Evolutionary conservation across 345 rosid genomes (phyloP).

Genomic region (Pistacia vera): DNA sequence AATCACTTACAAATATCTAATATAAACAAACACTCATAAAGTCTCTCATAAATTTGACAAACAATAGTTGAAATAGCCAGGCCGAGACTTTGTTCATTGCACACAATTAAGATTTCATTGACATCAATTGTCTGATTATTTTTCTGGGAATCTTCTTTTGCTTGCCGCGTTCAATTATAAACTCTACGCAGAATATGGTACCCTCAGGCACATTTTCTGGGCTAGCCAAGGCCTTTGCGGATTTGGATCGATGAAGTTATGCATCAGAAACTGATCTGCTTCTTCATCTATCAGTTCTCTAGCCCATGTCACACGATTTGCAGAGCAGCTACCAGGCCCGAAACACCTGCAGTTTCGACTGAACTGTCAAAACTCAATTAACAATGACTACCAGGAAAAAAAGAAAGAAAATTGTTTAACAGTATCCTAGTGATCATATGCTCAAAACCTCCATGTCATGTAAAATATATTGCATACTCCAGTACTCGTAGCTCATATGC

Average conservation of each 20-base stretch:
- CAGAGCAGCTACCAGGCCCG: conserved; percentile 82
- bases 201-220: conserved; percentile 66
- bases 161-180: not conserved
- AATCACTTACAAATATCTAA: not conserved
- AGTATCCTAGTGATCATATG: not conserved
- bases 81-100: not conserved
- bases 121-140: not conserved
- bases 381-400: not conserved
- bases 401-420: not conserved
- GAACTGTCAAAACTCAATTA: not conserved
- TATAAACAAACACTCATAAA: not conserved
- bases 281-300: conserved; percentile 92
- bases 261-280: conserved; percentile 75
- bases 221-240: conserved; percentile 84
- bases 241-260: conserved; percentile 78
- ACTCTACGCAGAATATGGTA: conserved; percentile 69
- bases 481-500: not conserved
- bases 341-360: conserved; percentile 58
- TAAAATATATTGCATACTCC: no score
- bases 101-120: not conserved
- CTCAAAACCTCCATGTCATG: not conserved
- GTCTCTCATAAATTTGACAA: not conserved
- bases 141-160: not conserved
- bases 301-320: conserved; percentile 74
- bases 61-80: not conserved